A percentile compares a stretch with the other conserved stretches of the same genome.
These are phyloP conservation scores for Linum usitatissimum DNA, from an alignment of 345 rosid species.

Conservation along the genomic window DNA sequence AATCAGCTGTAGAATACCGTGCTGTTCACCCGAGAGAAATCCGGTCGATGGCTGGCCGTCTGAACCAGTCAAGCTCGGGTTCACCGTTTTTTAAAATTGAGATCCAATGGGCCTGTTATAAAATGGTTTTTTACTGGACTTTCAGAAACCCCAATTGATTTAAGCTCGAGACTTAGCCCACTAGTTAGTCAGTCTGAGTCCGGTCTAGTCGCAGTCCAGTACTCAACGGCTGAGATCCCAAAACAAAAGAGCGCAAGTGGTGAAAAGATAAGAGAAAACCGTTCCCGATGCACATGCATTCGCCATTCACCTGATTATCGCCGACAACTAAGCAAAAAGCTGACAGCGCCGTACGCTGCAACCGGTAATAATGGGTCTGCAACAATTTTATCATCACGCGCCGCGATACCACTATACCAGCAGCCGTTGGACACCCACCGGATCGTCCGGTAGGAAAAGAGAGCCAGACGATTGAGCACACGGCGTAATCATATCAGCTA, in stretches of 20 bases:
- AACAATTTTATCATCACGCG: conserved; percentile 8
- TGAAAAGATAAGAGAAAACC: conserved; percentile 5
- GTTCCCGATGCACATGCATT: conserved; percentile 43
- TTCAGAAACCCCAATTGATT: no score
- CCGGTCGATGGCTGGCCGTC: neutral
- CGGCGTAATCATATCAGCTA: neutral
- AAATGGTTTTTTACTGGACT: no score
- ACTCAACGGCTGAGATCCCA: neutral
- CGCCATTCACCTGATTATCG: conserved; percentile 26
- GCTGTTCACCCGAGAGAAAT: neutral
- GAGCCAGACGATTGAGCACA: conserved; percentile 12
- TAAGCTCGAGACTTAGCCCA: no score
- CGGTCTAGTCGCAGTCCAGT: neutral
- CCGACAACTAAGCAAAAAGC: conserved; percentile 7
- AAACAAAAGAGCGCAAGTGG: neutral
- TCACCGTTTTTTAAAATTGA: neutral
- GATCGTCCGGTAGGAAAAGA: conserved; percentile 20
- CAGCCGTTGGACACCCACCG: conserved; percentile 35
- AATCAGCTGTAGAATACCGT: neutral
- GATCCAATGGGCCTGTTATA: no score
- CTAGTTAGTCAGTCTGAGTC: neutral
- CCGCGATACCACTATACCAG: conserved; percentile 8
- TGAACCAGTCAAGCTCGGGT: neutral
- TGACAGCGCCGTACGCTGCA: conserved; percentile 21
- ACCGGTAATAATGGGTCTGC: conserved; percentile 18